Evolutionary conservation across 75 land plant species (phyloP).

Genomic region (Cupressus sempervirens): DNA sequence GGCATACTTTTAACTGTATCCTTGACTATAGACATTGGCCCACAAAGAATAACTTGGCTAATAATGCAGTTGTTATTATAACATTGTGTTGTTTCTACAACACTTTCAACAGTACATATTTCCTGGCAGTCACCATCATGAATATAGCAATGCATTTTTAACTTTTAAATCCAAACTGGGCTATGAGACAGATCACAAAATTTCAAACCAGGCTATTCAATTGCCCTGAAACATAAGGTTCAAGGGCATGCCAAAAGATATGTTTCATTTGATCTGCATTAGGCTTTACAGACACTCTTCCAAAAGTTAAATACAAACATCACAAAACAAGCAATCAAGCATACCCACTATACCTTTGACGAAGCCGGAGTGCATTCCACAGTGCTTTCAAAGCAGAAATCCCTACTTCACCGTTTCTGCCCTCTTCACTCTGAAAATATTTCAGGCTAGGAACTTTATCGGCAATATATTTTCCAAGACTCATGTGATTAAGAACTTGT

Average conservation of each 20-base stretch:
- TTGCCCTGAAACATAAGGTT: not conserved
- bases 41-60: not conserved
- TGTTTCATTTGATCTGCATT: not conserved
- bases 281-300: not conserved
- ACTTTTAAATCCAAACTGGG: not conserved
- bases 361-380: not conserved
- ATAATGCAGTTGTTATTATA: too few species aligned
- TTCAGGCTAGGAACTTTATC: not conserved
- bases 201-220: not conserved
- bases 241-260: not conserved
- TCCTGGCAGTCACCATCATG: not conserved
- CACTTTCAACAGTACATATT: not conserved
- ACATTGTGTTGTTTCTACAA: not conserved
- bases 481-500: not conserved
- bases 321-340: not conserved
- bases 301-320: not conserved
- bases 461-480: not conserved
- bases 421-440: not conserved
- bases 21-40: not conserved
- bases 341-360: slow-evolving; percentile 1
- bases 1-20: not conserved
- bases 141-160: not conserved
- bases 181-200: not conserved
- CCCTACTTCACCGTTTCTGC: not conserved
- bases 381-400: slow-evolving; percentile 3